Evolutionary conservation across 2,329 filamentous ascomycete species (phyloP), one percentile per base, ranked within the genome.

Genomic region (Teratosphaeriaceae sp.): DNA sequence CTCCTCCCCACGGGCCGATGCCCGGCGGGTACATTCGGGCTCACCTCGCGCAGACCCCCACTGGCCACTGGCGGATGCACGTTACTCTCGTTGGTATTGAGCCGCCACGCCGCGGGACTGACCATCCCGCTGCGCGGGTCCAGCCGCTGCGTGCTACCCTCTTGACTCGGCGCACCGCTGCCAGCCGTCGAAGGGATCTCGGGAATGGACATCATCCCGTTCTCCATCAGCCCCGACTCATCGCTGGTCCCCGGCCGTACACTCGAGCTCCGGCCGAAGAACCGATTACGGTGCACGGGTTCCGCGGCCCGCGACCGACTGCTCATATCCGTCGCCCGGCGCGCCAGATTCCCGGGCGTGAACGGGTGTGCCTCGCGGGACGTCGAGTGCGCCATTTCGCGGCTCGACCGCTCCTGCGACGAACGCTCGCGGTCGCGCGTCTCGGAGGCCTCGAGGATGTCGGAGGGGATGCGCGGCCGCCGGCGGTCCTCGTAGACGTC

Each of bases 401-500:
- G 54, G 9, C 47, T 43, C 40, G 44, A 18, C 21, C 45, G 31
- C 40, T 47, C 46, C 18, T 56, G 51, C 0, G 54, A 50, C 13
- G 41, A 21, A 13, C 56, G 53, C 15, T 46, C 53, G 1, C 54
- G 53, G 3, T 65, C 52, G 2, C 57, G 52, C 3, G 67, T 68
- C 1, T 61, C 54, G 6, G 61, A 61, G 5, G 56, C 58, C 26
- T 61, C 52, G 8, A 50, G 62, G 13, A 71, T 58, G 18, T 65
- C 54, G n/a, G 62, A 57, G 44, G 69, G 61, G 12, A 76, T 52
- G 21, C 69, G 65, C 44, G 65, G 51, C 40, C 62, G 59, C 19
- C 66, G 59, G 12, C 68, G 70, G 54, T 80, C 77, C 44, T 80
- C 77, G 56, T 79, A 82, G 1, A 85, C 75, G 54, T 86, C 82